Base-by-base conservation (phyloP, 2,329 filamentous ascomycete genomes). In the Fusarium sulawesiense region DNA sequence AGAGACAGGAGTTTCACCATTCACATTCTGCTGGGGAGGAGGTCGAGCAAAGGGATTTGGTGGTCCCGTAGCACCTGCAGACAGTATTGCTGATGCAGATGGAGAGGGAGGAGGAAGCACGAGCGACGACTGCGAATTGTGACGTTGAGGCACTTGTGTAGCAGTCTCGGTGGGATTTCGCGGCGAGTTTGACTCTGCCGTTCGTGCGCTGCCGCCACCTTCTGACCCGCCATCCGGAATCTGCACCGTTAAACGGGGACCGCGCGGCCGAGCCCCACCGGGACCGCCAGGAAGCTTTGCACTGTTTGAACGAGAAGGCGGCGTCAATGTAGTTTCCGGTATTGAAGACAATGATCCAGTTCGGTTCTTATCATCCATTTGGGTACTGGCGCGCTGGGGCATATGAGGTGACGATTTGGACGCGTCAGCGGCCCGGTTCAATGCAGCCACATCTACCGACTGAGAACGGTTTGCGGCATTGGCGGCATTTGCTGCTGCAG, bases 11-110 rank as follows among this genome's bases (percentile, higher is more conserved):
- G 96, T 91, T 23, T 74, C 73, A n/a, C 79, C 82, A 64, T 83
- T 85, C 68, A 84, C 81, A 73, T 86, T 88, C 60, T 89, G 85
- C 29, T 94, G 93, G 7, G 92, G 93, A 27, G 91, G 88, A 1
- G 95, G 96, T 44, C 95, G 88, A 10, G 96, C 96, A 79, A 98
- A 99, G 0, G 96, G 96, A 78, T 99, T 99, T 4, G 94, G 94
- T 16, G 96, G 96, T 0, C 96, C 96, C 40, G 91, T 92, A 11
- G 96, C 95, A 42, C 96, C 96, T 1, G 96, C 96, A 49, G 94
- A 97, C 58, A 98, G 84, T 9, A 98, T 85, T 4, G 93, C 89
- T 23, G 92, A 92, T 4, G 93, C 92, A 30, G 93, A 97, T 1
- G 96, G 95, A 2, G 96, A 98, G 0, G 96, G 96, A 10, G 95